These are phyloP conservation scores for Fraxinus dipetala DNA, from an alignment of 305 asterid species.

Conservation along the genomic window DNA sequence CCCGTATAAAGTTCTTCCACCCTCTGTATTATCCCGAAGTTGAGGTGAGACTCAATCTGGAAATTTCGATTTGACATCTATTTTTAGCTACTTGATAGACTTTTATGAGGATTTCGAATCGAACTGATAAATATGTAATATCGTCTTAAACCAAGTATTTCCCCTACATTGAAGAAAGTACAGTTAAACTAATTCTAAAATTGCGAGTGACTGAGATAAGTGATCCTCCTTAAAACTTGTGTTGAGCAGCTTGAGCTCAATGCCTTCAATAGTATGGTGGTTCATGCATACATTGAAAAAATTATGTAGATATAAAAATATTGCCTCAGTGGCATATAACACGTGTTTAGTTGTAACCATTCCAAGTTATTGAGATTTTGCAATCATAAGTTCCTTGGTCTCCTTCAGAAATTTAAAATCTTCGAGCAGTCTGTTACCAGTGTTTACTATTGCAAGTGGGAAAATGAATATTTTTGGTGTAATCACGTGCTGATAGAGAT, in stretches of 20 bases:
- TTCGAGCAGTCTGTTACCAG: neutral
- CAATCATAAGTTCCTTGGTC: neutral
- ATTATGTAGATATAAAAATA: neutral
- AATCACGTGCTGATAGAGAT: neutral
- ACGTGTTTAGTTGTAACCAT: neutral
- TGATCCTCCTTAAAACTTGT: neutral
- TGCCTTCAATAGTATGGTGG: neutral
- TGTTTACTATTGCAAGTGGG: neutral
- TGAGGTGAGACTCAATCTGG: slow-evolving; percentile 11
- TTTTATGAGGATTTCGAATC: neutral
- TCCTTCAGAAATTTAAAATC: neutral
- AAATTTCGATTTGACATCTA: slow-evolving; percentile 5
- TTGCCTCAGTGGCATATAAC: neutral
- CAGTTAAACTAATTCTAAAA: neutral
- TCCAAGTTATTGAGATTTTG: neutral
- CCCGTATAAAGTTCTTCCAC: slow-evolving; percentile 92
- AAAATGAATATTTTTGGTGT: neutral
- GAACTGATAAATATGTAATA: neutral
- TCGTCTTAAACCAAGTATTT: neutral
- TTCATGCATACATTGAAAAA: neutral
- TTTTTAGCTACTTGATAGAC: neutral
- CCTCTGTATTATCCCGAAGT: slow-evolving; percentile 32
- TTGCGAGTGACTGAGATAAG: neutral
- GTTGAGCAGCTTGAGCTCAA: neutral
- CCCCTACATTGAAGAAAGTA: neutral